These are phyloP conservation scores for Penicillium sp. DNA, from an alignment of 2,329 filamentous ascomycete genomes.

Conservation along the genomic window DNA sequence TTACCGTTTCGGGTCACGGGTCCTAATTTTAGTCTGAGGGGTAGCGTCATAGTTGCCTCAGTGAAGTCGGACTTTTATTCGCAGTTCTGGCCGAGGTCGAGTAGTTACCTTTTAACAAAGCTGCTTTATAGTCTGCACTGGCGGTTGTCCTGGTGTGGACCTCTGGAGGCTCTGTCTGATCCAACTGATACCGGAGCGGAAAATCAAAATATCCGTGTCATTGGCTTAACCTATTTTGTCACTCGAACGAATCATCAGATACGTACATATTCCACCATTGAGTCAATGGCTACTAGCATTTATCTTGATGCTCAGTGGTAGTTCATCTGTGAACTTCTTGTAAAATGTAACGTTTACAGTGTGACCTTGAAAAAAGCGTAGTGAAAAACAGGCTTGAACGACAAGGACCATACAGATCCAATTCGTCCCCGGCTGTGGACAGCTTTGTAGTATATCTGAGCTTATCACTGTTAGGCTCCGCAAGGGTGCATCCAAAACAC, in stretches of 20 bases:
- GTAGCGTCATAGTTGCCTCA: not conserved
- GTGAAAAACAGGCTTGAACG: not conserved
- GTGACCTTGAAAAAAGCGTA: not conserved
- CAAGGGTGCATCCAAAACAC: not conserved
- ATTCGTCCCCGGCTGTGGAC: not conserved
- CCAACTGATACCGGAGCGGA: not conserved
- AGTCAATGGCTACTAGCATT: not conserved
- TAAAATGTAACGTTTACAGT: not conserved
- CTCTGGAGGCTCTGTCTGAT: no score
- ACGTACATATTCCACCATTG: not conserved
- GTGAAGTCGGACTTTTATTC: not conserved
- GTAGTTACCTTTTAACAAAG: not conserved
- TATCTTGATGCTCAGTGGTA: not conserved
- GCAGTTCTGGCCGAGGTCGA: no score
- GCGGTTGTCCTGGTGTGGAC: no score
- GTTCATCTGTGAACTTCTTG: not conserved
- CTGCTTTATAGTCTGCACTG: no score
- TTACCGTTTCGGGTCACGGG: slow-evolving; percentile 1
- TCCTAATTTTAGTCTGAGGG: not conserved
- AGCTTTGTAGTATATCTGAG: not conserved
- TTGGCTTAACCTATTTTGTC: not conserved
- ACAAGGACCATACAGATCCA: not conserved
- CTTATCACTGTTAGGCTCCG: not conserved
- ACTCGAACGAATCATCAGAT: not conserved
- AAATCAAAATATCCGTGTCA: not conserved